phyloP scores from a whole-genome alignment of 192 early-diverging fungal species.

The Umbelopsis sp. region DNA sequence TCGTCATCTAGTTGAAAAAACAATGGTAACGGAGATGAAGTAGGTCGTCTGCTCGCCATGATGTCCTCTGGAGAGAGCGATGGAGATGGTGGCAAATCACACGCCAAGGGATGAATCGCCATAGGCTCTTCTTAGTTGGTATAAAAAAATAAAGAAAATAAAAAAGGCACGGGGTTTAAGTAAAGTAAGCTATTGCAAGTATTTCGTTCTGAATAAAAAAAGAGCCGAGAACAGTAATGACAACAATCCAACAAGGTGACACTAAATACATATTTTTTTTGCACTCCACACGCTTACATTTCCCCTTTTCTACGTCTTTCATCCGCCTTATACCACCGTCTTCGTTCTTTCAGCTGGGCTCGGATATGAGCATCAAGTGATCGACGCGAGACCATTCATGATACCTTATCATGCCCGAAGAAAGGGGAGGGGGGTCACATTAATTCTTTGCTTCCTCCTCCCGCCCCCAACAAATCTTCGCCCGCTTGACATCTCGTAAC shows the following conservation, averaged over 20 bases:
- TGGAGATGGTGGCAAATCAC: conserved; percentile 19
- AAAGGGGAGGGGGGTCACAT: too few species aligned
- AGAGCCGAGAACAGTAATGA: conserved; percentile 16
- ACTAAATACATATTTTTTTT: conserved; percentile 14
- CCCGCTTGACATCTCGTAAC: too few species aligned
- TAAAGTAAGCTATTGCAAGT: background rate
- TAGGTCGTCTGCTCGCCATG: conserved; percentile 4
- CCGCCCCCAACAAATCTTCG: too few species aligned
- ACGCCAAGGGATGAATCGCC: conserved; percentile 17
- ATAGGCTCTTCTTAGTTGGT: background rate
- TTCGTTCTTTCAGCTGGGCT: background rate
- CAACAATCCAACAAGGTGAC: conserved; percentile 18
- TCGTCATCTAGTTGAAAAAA: conserved; percentile 16
- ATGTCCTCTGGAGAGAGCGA: conserved; percentile 1
- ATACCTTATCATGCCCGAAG: too few species aligned
- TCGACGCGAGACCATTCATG: conserved; percentile 1
- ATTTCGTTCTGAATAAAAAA: background rate
- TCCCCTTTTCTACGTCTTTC: background rate
- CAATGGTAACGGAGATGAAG: conserved; percentile 11
- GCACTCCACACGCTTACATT: conserved; percentile 10
- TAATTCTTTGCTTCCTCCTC: too few species aligned
- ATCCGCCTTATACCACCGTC: background rate
- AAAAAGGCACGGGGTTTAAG: conserved; percentile 10
- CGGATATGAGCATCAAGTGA: background rate
- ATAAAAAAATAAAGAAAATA: background rate